Conservation (phyloP, 129 eudicot genomes). For the Tanacetum coccineum region DNA sequence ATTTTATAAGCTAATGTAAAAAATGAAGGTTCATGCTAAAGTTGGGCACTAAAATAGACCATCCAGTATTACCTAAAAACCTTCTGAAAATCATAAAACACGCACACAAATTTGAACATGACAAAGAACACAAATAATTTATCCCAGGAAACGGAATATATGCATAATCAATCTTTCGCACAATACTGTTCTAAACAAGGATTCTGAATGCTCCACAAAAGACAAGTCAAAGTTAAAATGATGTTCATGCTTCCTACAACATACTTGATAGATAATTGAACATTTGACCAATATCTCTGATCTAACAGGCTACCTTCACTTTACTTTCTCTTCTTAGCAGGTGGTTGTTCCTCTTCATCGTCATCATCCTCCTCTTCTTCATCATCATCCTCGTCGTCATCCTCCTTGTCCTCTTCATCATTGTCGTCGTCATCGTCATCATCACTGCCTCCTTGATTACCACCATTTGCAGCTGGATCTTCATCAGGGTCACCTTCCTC, state of each 20-base stretch:
- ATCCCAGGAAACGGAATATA: constrained; percentile 23
- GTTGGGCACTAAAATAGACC: neutral
- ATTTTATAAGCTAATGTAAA: neutral
- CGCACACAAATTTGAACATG: neutral
- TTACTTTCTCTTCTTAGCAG: constrained; percentile 91
- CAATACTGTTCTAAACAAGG: constrained; percentile 26
- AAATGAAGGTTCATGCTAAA: neutral
- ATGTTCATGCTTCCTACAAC: constrained; percentile 26
- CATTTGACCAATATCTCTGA: constrained; percentile 12
- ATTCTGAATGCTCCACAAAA: constrained; percentile 24
- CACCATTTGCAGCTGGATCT: constrained; percentile 69
- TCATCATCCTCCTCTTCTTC: constrained; percentile 52
- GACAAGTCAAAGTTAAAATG: constrained; percentile 30
- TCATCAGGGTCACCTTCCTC: constrained; percentile 66
- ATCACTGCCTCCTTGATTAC: constrained; percentile 53
- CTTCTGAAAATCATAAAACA: neutral
- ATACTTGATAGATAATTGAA: constrained; percentile 28
- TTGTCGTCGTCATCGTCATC: constrained; percentile 57
- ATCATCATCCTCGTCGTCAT: constrained; percentile 57
- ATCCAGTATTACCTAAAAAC: neutral
- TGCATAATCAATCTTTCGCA: constrained; percentile 29
- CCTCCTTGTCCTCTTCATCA: constrained; percentile 49
- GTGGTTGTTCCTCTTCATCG: constrained; percentile 84
- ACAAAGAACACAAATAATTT: neutral
- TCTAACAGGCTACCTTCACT: constrained; percentile 32